Evolutionary conservation across 345 rosid genomes (phyloP).

Genomic region (Jatropha curcas): DNA sequence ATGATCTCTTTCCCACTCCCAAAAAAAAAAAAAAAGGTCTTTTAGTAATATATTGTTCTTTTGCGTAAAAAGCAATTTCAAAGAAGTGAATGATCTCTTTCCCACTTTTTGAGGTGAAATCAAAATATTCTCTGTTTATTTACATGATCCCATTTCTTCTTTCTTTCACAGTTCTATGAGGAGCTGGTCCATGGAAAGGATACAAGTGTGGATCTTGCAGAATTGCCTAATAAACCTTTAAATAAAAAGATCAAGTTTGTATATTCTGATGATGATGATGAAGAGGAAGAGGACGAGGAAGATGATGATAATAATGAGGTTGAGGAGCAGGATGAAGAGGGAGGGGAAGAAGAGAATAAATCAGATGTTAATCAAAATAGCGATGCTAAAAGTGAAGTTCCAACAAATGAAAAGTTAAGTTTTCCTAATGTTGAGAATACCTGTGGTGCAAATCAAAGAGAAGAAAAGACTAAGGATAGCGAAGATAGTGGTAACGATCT

Average conservation of each 20-base stretch:
- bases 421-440: constrained; percentile 24
- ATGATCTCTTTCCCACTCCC: too few relatives aligned
- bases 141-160: constrained; percentile 1
- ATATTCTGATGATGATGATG: constrained; percentile 51
- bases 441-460: constrained; percentile 27
- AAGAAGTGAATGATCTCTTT: not conserved
- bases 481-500: constrained; percentile 32
- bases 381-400: constrained; percentile 21
- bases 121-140: not conserved
- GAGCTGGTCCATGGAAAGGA: constrained; percentile 63
- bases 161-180: constrained; percentile 66
- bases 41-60: too few relatives aligned
- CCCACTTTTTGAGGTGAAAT: not conserved
- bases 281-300: constrained; percentile 40
- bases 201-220: constrained; percentile 35
- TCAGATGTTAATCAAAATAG: constrained; percentile 20
- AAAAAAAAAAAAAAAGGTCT: too few relatives aligned
- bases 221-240: constrained; percentile 47
- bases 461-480: constrained; percentile 26
- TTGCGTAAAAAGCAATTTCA: not conserved
- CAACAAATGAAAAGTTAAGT: constrained; percentile 31
- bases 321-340: constrained; percentile 28
- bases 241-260: constrained; percentile 83
- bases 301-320: constrained; percentile 32
- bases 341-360: constrained; percentile 32